Evolutionary conservation across 2,329 filamentous ascomycete species (phyloP).

Genomic region (Clarireedia monteithiana): DNA sequence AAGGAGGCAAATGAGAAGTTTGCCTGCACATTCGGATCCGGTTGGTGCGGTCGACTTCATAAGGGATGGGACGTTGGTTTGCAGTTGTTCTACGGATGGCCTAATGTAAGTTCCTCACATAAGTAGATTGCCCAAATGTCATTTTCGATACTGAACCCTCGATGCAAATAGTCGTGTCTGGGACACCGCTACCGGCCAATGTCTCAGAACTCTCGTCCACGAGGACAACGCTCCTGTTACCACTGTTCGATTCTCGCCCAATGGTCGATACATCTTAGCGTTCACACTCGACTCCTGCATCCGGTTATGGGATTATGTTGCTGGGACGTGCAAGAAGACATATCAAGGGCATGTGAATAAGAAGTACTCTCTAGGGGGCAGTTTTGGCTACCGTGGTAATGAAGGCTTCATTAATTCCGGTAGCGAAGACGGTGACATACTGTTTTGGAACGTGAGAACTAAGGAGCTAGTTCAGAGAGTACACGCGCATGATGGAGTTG

Average conservation of each 20-base stretch:
- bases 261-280: conserved; percentile 86
- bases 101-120: conserved; percentile 53
- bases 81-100: conserved; percentile 85
- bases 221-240: conserved; percentile 91
- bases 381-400: conserved; percentile 62
- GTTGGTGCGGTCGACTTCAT: conserved; percentile 92
- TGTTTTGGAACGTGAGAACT: conserved; percentile 84
- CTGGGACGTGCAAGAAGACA: conserved; percentile 88
- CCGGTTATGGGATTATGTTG: conserved; percentile 90
- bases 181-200: conserved; percentile 94
- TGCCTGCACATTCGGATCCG: conserved; percentile 92
- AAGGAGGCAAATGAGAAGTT: conserved; percentile 75
- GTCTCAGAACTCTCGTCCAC: conserved; percentile 87
- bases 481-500: conserved; percentile 46
- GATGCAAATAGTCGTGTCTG: conserved; percentile 61
- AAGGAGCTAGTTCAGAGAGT: conserved; percentile 74
- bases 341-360: conserved; percentile 89
- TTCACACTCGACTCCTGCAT: conserved; percentile 88
- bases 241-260: conserved; percentile 86
- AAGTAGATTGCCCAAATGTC: conserved; percentile 1
- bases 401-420: conserved; percentile 66
- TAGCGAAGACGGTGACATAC: conserved; percentile 77
- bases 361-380: conserved; percentile 76
- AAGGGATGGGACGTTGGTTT: conserved; percentile 83
- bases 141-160: neutral